phyloP scores from a whole-genome alignment of 768 basidiomycete genomes.

The Thelephora aurantiotincta region DNA sequence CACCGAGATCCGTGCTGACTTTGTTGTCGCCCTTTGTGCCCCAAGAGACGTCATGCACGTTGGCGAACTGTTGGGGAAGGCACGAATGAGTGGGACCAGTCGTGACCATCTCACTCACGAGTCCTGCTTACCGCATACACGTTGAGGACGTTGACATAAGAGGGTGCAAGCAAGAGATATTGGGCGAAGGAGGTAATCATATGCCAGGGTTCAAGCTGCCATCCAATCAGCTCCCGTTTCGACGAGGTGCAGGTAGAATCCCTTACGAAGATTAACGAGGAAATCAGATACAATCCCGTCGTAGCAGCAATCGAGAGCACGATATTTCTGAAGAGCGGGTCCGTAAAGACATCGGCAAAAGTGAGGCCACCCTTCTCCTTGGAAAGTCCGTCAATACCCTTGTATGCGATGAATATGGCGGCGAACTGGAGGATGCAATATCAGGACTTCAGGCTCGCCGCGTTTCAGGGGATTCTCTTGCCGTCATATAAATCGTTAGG shows the following conservation, averaged over 20 bases:
- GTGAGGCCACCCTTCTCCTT: slow-evolving; percentile 30
- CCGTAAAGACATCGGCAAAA: slow-evolving; percentile 54
- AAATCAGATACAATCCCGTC: slow-evolving; percentile 73
- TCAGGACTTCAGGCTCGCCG: no score
- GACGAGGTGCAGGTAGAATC: neutral
- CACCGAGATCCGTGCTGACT: slow-evolving; percentile 72
- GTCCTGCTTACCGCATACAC: slow-evolving; percentile 56
- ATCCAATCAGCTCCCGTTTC: neutral
- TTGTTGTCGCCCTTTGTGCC: slow-evolving; percentile 94
- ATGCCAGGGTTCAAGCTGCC: slow-evolving; percentile 92
- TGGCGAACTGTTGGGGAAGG: slow-evolving; percentile 45
- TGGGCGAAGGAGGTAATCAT: slow-evolving; percentile 96
- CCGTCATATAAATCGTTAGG: slow-evolving; percentile 95
- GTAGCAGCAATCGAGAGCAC: slow-evolving; percentile 80
- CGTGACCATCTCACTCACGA: slow-evolving; percentile 3
- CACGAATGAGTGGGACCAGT: neutral
- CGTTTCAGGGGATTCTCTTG: slow-evolving; percentile 17
- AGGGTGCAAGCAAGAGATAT: slow-evolving; percentile 83
- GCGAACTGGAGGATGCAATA: slow-evolving; percentile 31
- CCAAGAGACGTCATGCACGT: slow-evolving; percentile 89
- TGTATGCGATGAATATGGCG: slow-evolving; percentile 72
- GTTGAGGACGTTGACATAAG: slow-evolving; percentile 87
- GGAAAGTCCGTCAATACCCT: slow-evolving; percentile 55
- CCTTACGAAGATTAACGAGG: slow-evolving; percentile 78
- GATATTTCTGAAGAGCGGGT: slow-evolving; percentile 74